Evolutionary conservation across 2,329 filamentous ascomycete genomes (phyloP).

Genomic region (Aspergillus alliaceus): DNA sequence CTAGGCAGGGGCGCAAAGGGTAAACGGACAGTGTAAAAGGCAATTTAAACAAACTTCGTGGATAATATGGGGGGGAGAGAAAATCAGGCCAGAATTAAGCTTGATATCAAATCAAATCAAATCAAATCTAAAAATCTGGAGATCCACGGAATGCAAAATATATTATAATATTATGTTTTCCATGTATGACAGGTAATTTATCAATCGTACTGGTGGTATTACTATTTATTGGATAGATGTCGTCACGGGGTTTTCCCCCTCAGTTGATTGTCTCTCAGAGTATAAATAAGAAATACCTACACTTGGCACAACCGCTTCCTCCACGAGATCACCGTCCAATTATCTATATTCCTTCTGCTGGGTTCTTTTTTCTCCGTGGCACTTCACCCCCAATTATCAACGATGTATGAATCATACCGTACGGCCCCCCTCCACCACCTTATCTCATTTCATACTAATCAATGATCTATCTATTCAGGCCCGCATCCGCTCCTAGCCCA

Average conservation of each 20-base stretch:
- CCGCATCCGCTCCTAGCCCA: constrained; percentile 88
- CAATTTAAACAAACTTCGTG: no score
- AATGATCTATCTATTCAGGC: constrained; percentile 45
- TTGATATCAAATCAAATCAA: neutral
- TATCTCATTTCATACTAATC: neutral
- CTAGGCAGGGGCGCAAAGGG: neutral
- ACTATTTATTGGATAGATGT: no score
- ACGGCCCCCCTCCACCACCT: constrained; percentile 17
- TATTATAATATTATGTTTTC: no score
- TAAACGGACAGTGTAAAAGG: no score
- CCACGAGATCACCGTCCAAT: neutral
- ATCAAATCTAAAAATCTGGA: neutral
- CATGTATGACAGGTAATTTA: neutral
- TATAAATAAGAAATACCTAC: no score
- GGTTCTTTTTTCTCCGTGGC: neutral
- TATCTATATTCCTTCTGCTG: neutral
- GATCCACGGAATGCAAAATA: neutral
- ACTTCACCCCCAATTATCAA: constrained; percentile 1
- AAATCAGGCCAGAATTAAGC: neutral
- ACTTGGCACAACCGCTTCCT: no score
- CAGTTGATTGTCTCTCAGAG: no score
- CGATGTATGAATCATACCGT: constrained; percentile 49
- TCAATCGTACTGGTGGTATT: neutral
- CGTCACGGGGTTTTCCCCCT: neutral
- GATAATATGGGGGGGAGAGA: no score